Evolutionary conservation across 164 flowering plant genomes (phyloP), one percentile per base, ranked within the genome.

Genomic region (Vitis rotundifolia): DNA sequence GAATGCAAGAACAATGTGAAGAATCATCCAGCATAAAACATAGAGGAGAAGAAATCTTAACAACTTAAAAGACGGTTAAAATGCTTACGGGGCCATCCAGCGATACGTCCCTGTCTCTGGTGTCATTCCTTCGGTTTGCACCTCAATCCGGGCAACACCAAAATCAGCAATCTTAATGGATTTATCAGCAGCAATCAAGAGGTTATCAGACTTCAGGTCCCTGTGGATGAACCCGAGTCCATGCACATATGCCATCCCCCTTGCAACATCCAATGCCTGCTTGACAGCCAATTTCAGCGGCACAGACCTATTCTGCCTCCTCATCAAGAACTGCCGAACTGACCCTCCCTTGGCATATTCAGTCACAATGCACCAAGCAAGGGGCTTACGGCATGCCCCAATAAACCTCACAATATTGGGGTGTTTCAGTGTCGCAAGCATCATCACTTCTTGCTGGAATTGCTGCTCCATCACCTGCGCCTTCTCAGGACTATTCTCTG

Each of bases 11-110:
- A 37, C 44, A 37, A 37, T 37, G 44, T 37, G 44, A 37, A 37
- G 44, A 37, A 37, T 37, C 44, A 37, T 37, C 44, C 44, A 63
- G 18, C 26, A 53, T 44, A 55, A 56, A 14, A 31, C 3, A 37
- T 37, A 37, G 22, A 31, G 37, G 9, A 12, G 52, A 9, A 14
- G 1, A 52, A 48, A 49, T 37, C 44, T 18, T 13, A 64, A 70
- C 12, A 26, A 11, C 14, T 29, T 15, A 26, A 59, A 16, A 60
- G 59, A 15, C 18, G 50, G 59, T 61, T 5, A 63, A 69, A 51
- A 72, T 49, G 72, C 93, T 87, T 87, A 89, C 93, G 93, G 93
- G 65, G 93, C 93, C 93, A 89, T 89, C 93, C 93, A 89, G 49
- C 93, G 88, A 68, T 89, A 89, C 13, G 93, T 89, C 61, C 93